phyloP scores from a whole-genome alignment of 2,329 filamentous ascomycete species.

The Diaporthe velutina region DNA sequence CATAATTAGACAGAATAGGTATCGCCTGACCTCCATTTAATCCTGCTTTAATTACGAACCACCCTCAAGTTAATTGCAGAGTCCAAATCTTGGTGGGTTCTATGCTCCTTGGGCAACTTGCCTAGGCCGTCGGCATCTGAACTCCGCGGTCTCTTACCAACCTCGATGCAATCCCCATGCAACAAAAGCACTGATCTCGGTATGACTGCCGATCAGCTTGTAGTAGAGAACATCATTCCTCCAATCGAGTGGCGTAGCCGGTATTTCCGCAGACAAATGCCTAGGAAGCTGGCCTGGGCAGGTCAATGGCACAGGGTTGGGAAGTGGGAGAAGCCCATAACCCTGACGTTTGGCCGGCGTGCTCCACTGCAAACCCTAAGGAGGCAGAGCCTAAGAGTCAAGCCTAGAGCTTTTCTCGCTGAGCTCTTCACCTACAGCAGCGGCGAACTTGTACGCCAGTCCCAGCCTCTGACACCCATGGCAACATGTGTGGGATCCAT shows the following conservation, averaged over 20 bases:
- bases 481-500: slow-evolving; percentile 73
- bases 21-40: too few species aligned
- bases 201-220: neutral
- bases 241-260: too few species aligned
- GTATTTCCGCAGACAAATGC: neutral
- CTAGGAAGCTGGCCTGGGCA: neutral
- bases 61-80: too few species aligned
- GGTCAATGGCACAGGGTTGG: neutral
- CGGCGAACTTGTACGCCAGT: neutral
- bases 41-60: neutral
- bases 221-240: neutral
- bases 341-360: neutral
- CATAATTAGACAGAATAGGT: neutral
- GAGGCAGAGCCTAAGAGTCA: neutral
- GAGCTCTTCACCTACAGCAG: neutral
- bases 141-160: neutral
- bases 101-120: neutral
- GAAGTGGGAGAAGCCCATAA: neutral
- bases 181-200: too few species aligned
- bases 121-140: neutral
- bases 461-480: neutral
- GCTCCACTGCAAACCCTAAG: slow-evolving; percentile 16
- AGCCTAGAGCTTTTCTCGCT: neutral
- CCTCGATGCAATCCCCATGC: neutral
- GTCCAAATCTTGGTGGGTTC: neutral